Evolutionary conservation across 1,284 basidiomycete genomes (phyloP).

Genomic region (Cronartium ribicola): DNA sequence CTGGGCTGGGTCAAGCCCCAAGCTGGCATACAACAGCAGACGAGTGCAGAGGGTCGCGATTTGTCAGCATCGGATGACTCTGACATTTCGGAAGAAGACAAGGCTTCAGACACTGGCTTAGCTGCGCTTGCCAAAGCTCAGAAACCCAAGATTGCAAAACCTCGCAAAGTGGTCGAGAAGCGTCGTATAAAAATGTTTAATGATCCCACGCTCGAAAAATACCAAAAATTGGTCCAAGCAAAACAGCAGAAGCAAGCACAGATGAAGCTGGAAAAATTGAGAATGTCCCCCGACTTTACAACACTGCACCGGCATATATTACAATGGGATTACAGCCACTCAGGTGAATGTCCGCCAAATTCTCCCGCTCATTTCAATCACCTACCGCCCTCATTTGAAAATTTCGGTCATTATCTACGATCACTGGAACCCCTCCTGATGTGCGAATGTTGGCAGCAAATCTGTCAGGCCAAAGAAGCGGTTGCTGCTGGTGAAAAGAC

Average conservation of each 20-base stretch:
- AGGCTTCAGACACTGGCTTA: conserved; percentile 11
- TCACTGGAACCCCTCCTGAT: conserved; percentile 83
- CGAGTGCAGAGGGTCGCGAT: neutral
- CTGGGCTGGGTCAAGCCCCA: neutral
- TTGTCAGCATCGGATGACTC: conserved; percentile 1
- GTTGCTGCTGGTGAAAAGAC: conserved; percentile 55
- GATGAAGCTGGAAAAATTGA: conserved; percentile 58
- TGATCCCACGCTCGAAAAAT: conserved; percentile 28
- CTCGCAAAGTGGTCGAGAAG: conserved; percentile 32
- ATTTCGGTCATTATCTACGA: conserved; percentile 66
- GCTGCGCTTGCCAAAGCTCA: conserved; percentile 29
- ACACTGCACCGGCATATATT: conserved; percentile 74
- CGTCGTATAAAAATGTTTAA: conserved; percentile 40
- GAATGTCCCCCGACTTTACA: conserved; percentile 76
- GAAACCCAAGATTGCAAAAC: conserved; percentile 30
- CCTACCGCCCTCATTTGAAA: conserved; percentile 66
- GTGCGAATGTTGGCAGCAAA: conserved; percentile 87
- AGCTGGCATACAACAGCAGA: neutral
- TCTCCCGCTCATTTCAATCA: conserved; percentile 57
- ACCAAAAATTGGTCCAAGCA: conserved; percentile 51
- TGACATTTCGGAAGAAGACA: conserved; percentile 40
- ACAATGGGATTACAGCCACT: conserved; percentile 77
- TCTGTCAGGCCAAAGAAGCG: conserved; percentile 67
- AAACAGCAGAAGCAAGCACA: conserved; percentile 63
- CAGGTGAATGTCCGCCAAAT: conserved; percentile 57